Conservation (phyloP, 2,329 filamentous ascomycete species). For the Aspergillus sclerotialis region DNA sequence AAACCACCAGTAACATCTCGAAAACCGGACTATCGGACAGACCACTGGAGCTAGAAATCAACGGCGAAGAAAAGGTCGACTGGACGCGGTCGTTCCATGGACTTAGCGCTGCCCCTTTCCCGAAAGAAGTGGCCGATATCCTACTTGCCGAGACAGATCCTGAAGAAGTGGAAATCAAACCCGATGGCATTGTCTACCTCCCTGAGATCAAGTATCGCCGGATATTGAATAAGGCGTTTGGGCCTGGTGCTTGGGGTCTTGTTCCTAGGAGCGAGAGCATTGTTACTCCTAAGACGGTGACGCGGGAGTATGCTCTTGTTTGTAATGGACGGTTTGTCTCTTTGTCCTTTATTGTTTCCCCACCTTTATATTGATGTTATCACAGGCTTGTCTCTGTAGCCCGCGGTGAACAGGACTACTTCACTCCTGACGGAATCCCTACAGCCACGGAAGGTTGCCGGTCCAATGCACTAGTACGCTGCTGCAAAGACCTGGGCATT, state of each 20-base stretch:
- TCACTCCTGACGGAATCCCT: constrained; percentile 79
- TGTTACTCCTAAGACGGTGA: constrained; percentile 72
- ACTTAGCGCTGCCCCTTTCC: constrained; percentile 64
- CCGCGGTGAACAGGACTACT: constrained; percentile 91
- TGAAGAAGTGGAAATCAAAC: constrained; percentile 90
- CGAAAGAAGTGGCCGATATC: constrained; percentile 59
- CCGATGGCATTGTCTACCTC: constrained; percentile 91
- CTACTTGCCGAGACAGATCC: constrained; percentile 61
- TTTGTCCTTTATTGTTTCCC: constrained; percentile 1
- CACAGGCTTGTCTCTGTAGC: constrained; percentile 81
- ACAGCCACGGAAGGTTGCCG: constrained; percentile 96
- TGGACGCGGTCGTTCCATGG: constrained; percentile 83
- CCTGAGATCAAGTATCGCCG: constrained; percentile 97
- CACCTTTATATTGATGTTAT: not conserved
- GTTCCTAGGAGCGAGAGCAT: constrained; percentile 80
- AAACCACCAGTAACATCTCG: constrained; percentile 30
- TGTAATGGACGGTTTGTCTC: constrained; percentile 68
- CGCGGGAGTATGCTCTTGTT: constrained; percentile 87
- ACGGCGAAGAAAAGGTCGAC: constrained; percentile 51
- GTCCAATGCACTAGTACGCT: constrained; percentile 94
- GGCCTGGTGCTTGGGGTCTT: constrained; percentile 90
- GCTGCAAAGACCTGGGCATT: constrained; percentile 95
- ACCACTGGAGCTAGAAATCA: constrained; percentile 23
- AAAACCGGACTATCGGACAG: constrained; percentile 32
- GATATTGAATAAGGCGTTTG: constrained; percentile 84